Evolutionary conservation across 177 flowering plant genomes (phyloP).

Genomic region (Telopea speciosissima): DNA sequence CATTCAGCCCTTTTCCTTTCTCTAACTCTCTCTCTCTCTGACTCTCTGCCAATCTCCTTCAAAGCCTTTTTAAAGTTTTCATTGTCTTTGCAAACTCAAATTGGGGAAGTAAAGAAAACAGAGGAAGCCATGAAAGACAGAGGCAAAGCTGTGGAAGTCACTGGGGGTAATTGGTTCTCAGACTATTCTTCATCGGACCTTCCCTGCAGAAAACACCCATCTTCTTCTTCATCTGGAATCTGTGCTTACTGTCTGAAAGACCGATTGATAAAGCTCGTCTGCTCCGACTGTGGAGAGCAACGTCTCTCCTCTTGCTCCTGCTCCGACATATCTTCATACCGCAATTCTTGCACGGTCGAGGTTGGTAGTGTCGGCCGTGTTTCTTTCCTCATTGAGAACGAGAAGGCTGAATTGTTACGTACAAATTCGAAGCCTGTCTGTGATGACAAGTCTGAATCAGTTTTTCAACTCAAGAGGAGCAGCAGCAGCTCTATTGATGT

Average conservation of each 20-base stretch:
- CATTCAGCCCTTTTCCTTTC: background rate
- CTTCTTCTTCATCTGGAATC: slow-evolving; percentile 64
- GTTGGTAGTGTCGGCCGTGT: slow-evolving; percentile 72
- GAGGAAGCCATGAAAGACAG: slow-evolving; percentile 37
- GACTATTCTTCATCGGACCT: slow-evolving; percentile 32
- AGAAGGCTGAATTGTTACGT: slow-evolving; percentile 17
- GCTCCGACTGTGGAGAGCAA: slow-evolving; percentile 86
- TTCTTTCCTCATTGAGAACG: slow-evolving; percentile 77
- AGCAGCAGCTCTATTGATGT: slow-evolving; percentile 50
- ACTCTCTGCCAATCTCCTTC: no score
- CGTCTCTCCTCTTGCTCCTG: slow-evolving; percentile 83
- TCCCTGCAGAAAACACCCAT: slow-evolving; percentile 72
- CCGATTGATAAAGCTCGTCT: slow-evolving; percentile 58
- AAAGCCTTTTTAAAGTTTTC: background rate
- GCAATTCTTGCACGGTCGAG: slow-evolving; percentile 46
- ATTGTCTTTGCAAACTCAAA: background rate
- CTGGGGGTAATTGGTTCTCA: slow-evolving; percentile 11
- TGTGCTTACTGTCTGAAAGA: slow-evolving; percentile 85
- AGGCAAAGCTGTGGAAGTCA: slow-evolving; percentile 31
- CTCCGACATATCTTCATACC: slow-evolving; percentile 53
- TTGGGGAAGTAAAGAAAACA: background rate
- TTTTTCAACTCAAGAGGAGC: slow-evolving; percentile 47
- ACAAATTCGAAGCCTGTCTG: slow-evolving; percentile 12
- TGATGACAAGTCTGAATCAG: slow-evolving; percentile 25
- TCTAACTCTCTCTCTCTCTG: no score